Evolutionary conservation across 169 alveolate species (phyloP).

Genomic region (Cryptosporidium viatorum): DNA sequence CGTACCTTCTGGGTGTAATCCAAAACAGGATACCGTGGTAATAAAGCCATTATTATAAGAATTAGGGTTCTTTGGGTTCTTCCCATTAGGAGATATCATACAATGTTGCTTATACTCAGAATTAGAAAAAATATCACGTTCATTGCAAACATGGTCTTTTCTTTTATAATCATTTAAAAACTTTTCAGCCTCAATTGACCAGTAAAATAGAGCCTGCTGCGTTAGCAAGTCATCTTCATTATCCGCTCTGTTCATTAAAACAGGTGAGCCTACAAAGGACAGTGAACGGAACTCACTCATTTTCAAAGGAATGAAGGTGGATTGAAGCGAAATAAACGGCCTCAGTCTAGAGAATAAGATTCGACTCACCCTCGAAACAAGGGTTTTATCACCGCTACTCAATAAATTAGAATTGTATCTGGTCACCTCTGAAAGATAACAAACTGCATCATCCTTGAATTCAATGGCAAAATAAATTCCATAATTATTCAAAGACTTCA

Average conservation of each 20-base stretch:
- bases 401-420: not conserved
- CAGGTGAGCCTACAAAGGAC: conserved; percentile 63
- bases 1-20: conserved; percentile 67
- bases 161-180: conserved; percentile 18
- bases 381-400: not conserved
- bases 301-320: conserved; percentile 33
- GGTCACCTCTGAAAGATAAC: conserved; percentile 47
- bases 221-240: conserved; percentile 44
- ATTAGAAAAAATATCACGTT: conserved; percentile 18
- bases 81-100: conserved; percentile 26
- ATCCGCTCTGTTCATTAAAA: conserved; percentile 22
- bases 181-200: conserved; percentile 64
- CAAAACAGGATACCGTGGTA: conserved; percentile 68
- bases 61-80: conserved; percentile 46
- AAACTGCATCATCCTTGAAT: conserved; percentile 64
- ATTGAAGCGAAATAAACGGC: conserved; percentile 43
- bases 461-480: conserved; percentile 67
- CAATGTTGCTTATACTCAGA: conserved; percentile 33
- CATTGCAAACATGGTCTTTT: conserved; percentile 56
- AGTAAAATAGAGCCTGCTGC: conserved; percentile 50
- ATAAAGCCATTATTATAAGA: conserved; percentile 23
- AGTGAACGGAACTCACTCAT: conserved; percentile 60
- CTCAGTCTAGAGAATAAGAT: conserved; percentile 50
- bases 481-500: conserved; percentile 26
- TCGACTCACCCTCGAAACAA: conserved; percentile 56